Conservation (phyloP, 2,329 filamentous ascomycete species). For the Alternaria brassicicola region DNA sequence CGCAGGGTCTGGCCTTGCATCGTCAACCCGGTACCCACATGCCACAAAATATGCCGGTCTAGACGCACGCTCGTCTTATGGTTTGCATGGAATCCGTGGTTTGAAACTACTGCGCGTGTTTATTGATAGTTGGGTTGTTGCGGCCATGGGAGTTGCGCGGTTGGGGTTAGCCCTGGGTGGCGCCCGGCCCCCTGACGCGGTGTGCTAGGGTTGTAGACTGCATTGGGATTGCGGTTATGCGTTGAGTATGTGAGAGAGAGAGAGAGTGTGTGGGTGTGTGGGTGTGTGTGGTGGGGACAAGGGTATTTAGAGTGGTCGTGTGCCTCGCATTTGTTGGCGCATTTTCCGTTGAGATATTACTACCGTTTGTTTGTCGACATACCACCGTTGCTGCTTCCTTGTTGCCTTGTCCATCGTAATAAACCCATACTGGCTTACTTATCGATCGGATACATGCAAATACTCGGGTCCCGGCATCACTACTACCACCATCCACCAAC, state of each 20-base stretch:
- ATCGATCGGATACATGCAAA: slow-evolving; percentile 9
- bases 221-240: slow-evolving; percentile 1
- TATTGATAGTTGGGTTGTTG: slow-evolving; percentile 11
- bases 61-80: slow-evolving; percentile 3
- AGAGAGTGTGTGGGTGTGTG: background rate
- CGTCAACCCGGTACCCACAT: slow-evolving; percentile 2
- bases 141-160: background rate
- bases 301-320: slow-evolving; percentile 3
- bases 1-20: slow-evolving; percentile 8
- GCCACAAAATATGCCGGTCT: slow-evolving; percentile 1
- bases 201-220: slow-evolving; percentile 1
- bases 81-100: slow-evolving; percentile 10
- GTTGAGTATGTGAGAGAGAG: background rate
- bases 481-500: slow-evolving; percentile 1
- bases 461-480: background rate
- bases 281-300: background rate
- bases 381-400: background rate
- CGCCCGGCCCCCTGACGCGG: slow-evolving; percentile 2
- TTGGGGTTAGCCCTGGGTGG: background rate
- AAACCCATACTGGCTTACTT: background rate
- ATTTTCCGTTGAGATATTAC: background rate
- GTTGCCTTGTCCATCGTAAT: background rate
- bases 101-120: slow-evolving; percentile 16
- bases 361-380: background rate
- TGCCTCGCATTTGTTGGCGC: background rate